A percentile compares a stretch with the other conserved stretches of the same genome.
Evolutionary conservation across 1,284 basidiomycete species (phyloP).

Genomic region (Xanthoconium separans): DNA sequence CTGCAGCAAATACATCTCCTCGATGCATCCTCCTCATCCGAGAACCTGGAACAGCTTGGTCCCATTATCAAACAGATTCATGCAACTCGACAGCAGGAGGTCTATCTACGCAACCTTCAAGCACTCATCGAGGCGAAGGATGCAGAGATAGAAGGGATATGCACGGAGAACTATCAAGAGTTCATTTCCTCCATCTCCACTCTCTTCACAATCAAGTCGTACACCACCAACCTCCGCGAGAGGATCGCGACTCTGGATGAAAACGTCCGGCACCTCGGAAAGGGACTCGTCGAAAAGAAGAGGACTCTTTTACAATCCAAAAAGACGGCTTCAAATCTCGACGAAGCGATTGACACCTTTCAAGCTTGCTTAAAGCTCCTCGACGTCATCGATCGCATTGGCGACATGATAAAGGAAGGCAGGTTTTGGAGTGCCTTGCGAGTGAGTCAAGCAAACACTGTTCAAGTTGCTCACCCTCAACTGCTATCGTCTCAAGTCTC

Average conservation of each 20-base stretch:
- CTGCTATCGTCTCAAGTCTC: constrained; percentile 55
- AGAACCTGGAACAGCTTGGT: constrained; percentile 91
- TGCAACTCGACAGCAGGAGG: constrained; percentile 86
- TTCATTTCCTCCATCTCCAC: constrained; percentile 97
- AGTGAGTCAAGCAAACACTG: constrained; percentile 55
- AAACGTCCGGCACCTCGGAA: constrained; percentile 76
- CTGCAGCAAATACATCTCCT: constrained; percentile 85
- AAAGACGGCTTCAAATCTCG: constrained; percentile 90
- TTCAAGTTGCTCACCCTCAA: constrained; percentile 29
- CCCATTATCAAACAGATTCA: constrained; percentile 94
- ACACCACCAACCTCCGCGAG: constrained; percentile 79
- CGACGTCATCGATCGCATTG: constrained; percentile 93
- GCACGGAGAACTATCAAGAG: constrained; percentile 95
- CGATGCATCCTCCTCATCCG: constrained; percentile 80
- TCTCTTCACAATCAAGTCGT: constrained; percentile 90
- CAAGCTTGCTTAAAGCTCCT: constrained; percentile 91
- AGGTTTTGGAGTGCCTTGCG: constrained; percentile 97
- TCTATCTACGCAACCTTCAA: constrained; percentile 85
- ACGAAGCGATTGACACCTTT: constrained; percentile 93
- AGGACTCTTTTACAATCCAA: constrained; percentile 84
- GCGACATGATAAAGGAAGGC: constrained; percentile 87
- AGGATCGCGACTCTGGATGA: constrained; percentile 72
- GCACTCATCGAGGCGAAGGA: constrained; percentile 92
- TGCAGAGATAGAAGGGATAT: constrained; percentile 93
- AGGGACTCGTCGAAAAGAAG: constrained; percentile 89